Evolutionary conservation across 2,329 filamentous ascomycete genomes (phyloP).

Genomic region (Fusarium sp.): DNA sequence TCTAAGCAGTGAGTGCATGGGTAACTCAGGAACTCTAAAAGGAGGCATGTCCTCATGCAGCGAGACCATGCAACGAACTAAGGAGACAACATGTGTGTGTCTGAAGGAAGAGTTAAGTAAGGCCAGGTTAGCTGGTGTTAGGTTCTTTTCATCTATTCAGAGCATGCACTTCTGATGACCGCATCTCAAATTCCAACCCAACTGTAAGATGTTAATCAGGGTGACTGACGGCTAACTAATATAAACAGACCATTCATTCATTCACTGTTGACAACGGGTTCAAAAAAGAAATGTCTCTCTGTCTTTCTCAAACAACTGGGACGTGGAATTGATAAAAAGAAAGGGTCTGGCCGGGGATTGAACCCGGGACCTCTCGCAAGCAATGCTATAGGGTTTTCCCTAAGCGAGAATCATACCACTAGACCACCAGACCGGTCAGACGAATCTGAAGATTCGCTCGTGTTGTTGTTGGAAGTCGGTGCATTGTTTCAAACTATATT

Average conservation of each 20-base stretch:
- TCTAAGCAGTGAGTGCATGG: background rate
- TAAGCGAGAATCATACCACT: constrained; percentile 80
- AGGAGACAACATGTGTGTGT: background rate
- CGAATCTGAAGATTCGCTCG: constrained; percentile 9
- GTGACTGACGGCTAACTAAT: background rate
- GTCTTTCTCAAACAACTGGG: background rate
- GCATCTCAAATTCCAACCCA: background rate
- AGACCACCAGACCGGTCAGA: constrained; percentile 63
- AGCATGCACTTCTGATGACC: background rate
- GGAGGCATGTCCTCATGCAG: background rate
- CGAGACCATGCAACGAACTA: background rate
- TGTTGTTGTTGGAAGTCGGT: constrained; percentile 7
- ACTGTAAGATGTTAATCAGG: background rate
- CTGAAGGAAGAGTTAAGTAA: too few relatives aligned
- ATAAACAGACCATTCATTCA: background rate
- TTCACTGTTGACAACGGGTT: background rate
- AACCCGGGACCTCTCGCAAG: constrained; percentile 60
- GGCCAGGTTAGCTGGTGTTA: background rate
- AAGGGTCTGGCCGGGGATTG: constrained; percentile 59
- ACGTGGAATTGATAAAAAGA: constrained; percentile 37
- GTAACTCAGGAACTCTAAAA: background rate
- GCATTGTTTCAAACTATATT: background rate
- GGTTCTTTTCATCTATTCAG: background rate
- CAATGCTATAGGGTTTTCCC: constrained; percentile 58
- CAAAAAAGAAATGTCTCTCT: background rate